Conservation (phyloP, 257 asterid genomes). For the Petrea volubilis region DNA sequence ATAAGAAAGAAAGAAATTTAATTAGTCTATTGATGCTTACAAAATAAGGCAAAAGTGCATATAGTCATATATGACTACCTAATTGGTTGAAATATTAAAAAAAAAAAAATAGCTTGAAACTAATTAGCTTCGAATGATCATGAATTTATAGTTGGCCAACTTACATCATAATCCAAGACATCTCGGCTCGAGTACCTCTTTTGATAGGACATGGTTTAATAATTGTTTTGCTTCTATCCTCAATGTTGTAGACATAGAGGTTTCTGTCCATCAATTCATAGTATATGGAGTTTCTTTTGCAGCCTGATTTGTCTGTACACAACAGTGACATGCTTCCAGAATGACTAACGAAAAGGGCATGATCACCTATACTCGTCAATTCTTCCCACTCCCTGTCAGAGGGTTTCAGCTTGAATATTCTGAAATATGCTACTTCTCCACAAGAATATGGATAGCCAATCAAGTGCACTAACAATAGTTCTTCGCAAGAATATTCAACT, state of each 20-base stretch:
- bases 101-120: no score
- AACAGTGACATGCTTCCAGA: not conserved
- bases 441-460: not conserved
- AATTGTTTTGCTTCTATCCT: not conserved
- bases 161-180: not conserved
- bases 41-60: no score
- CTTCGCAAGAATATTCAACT: not conserved
- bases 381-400: not conserved
- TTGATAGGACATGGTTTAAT: not conserved
- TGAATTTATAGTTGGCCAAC: no score
- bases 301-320: not conserved
- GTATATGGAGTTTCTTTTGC: slow-evolving; percentile 6
- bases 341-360: not conserved
- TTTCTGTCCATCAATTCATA: not conserved
- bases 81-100: no score
- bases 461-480: not conserved
- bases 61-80: no score
- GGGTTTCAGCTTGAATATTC: not conserved
- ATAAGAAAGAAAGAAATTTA: no score
- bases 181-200: not conserved
- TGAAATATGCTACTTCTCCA: not conserved
- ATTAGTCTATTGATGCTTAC: no score
- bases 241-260: slow-evolving; percentile 3
- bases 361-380: slow-evolving; percentile 9
- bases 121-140: no score